Conservation (phyloP, 306 rosid species). For the Macrotyloma uniflorum region DNA sequence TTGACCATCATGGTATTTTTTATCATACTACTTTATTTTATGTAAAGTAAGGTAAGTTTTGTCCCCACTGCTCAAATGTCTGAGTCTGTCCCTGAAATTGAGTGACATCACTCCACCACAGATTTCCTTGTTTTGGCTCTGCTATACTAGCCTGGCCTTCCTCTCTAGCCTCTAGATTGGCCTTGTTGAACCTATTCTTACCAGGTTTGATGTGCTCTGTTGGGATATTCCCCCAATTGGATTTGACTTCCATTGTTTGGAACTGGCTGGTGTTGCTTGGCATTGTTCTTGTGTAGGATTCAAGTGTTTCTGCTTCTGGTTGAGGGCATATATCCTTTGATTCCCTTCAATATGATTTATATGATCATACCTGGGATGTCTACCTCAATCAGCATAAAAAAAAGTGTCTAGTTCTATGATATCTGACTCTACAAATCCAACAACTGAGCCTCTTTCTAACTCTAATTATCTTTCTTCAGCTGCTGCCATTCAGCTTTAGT, state of each 20-base stretch:
- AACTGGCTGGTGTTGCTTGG: background rate
- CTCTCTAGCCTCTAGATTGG: too few relatives aligned
- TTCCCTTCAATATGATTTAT: background rate
- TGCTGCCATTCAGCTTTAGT: background rate
- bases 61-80: background rate
- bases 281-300: background rate
- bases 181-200: too few relatives aligned
- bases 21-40: background rate
- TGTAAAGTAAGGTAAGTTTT: background rate
- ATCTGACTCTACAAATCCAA: background rate
- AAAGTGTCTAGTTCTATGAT: background rate
- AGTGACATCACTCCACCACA: background rate
- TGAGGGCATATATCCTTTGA: background rate
- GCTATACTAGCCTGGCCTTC: background rate
- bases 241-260: background rate
- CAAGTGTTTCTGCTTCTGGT: background rate
- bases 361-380: background rate
- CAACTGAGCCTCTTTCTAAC: background rate
- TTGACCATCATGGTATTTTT: background rate
- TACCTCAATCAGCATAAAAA: conserved; percentile 18
- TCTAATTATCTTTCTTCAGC: background rate
- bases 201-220: background rate
- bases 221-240: background rate
- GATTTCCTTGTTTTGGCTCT: background rate
- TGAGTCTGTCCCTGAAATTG: background rate